Evolutionary conservation across 768 basidiomycete genomes (phyloP).

Genomic region (Suillus plorans): DNA sequence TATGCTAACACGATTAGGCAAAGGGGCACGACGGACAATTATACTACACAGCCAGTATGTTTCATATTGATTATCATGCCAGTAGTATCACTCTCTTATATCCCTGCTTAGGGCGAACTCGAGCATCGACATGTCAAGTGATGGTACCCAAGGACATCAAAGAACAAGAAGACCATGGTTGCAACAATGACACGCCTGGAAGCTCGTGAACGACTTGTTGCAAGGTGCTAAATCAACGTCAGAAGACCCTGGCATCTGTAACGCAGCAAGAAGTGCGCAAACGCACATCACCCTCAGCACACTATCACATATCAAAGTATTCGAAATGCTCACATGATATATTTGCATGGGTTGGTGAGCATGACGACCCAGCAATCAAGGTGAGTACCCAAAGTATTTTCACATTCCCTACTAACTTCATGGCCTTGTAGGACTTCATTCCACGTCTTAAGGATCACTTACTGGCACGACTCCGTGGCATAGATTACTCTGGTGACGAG

Average conservation of each 20-base stretch:
- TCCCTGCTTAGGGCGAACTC: slow-evolving; percentile 33
- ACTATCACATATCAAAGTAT: not conserved
- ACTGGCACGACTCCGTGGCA: slow-evolving; percentile 2
- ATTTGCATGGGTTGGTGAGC: not conserved
- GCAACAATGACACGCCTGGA: slow-evolving; percentile 25
- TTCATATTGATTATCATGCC: not conserved
- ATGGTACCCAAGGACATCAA: slow-evolving; percentile 37
- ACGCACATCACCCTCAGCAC: not conserved
- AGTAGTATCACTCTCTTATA: not conserved
- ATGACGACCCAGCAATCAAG: slow-evolving; percentile 12
- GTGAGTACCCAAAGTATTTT: slow-evolving; percentile 1
- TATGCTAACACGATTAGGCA: slow-evolving; percentile 6
- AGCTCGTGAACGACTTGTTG: slow-evolving; percentile 15
- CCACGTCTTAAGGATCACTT: slow-evolving; percentile 15
- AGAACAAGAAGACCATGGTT: slow-evolving; percentile 23
- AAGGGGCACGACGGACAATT: slow-evolving; percentile 36
- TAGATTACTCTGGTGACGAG: slow-evolving; percentile 15
- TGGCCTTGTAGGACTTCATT: slow-evolving; percentile 28
- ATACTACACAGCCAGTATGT: slow-evolving; percentile 32
- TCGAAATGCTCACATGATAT: not conserved
- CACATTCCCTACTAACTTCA: not conserved
- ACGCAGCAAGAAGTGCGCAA: not conserved
- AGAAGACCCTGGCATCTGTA: not conserved
- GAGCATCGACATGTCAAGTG: slow-evolving; percentile 37
- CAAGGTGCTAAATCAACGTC: slow-evolving; percentile 19